Base-by-base conservation (phyloP, 1,284 basidiomycete genomes). In the Ganoderma meredithae region DNA sequence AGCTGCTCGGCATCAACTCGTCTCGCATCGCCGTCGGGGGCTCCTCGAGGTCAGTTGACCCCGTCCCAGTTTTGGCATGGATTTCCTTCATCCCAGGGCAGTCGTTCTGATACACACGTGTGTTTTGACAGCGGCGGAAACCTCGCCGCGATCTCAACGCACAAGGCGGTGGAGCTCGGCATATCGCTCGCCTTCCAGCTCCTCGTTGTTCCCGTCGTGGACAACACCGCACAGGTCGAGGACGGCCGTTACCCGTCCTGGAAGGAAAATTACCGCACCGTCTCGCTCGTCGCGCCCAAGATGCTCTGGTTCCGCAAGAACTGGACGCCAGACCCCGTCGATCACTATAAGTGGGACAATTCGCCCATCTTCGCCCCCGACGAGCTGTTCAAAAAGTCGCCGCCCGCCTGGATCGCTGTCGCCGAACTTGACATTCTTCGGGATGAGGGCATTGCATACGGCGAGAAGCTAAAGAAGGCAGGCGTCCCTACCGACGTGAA, bases 241-340 rank as follows among this genome's bases (percentile, higher is more conserved):
- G 81, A 80, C 19, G 77, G 72, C 0, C 78, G 79, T 0, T 81
- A 86, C 64, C 77, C 79, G 12, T 86, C 85, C 12, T 92, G 91
- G 90, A 79, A 79, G 15, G 84, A 86, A 70, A 90, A 90, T 73
- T 79, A 82, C 31, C 78, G 88, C 64, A 86, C 89, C 0, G 85
- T 88, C 0, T 87, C 88, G 81, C 83, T 94, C 36, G 80, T 82
- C 4, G 88, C 87, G 0, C 86, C 73, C 6, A 87, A 88, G 61
- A 93, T 93, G 92, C 73, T 87, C 52, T 94, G 92, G 91, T 93
- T 91, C 83, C 81, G 86, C 36, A 78, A 83, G 64, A 88, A 89
- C 70, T 93, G 93, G 76, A 83, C 91, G 1, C 90, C 91, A 0
- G 86, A 91, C 72, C 72, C 82, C 62, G 81, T 79, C 43, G 89